These are phyloP conservation scores for Galerina sulciceps DNA, from an alignment of 768 basidiomycete species.

Conservation along the genomic window DNA sequence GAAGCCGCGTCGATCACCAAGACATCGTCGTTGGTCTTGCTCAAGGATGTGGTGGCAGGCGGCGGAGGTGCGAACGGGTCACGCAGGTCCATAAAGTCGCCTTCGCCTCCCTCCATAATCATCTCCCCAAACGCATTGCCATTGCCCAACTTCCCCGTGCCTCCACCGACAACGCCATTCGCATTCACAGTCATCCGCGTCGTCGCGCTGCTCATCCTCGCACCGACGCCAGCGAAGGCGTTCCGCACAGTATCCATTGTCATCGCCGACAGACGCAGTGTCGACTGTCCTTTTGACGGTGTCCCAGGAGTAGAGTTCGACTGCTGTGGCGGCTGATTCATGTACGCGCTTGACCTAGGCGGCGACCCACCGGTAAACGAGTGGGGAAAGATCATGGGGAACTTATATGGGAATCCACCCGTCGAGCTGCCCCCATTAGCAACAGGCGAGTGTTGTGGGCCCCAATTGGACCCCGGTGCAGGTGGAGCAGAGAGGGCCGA, in stretches of 20 bases:
- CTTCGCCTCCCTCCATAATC: slow-evolving; percentile 21
- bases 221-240: slow-evolving; percentile 25
- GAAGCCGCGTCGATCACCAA: background rate
- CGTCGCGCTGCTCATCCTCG: slow-evolving; percentile 23
- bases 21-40: background rate
- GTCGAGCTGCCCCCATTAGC: background rate
- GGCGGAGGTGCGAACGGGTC: slow-evolving; percentile 36
- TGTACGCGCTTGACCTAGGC: slow-evolving; percentile 6
- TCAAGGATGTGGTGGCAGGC: slow-evolving; percentile 6
- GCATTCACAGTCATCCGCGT: slow-evolving; percentile 15
- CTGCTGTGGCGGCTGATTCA: background rate
- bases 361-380: slow-evolving; percentile 13
- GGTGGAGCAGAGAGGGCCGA: slow-evolving; percentile 14
- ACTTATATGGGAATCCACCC: slow-evolving; percentile 15
- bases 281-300: slow-evolving; percentile 14
- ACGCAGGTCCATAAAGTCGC: slow-evolving; percentile 37
- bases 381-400: slow-evolving; percentile 21
- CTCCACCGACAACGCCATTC: background rate
- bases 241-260: slow-evolving; percentile 26
- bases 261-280: slow-evolving; percentile 21
- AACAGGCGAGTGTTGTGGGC: background rate
- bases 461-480: slow-evolving; percentile 8
- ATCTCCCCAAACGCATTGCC: slow-evolving; percentile 10
- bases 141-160: background rate
- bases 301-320: slow-evolving; percentile 10